Conservation (phyloP, 208 protist species). For the Leishmania amazonensis region DNA sequence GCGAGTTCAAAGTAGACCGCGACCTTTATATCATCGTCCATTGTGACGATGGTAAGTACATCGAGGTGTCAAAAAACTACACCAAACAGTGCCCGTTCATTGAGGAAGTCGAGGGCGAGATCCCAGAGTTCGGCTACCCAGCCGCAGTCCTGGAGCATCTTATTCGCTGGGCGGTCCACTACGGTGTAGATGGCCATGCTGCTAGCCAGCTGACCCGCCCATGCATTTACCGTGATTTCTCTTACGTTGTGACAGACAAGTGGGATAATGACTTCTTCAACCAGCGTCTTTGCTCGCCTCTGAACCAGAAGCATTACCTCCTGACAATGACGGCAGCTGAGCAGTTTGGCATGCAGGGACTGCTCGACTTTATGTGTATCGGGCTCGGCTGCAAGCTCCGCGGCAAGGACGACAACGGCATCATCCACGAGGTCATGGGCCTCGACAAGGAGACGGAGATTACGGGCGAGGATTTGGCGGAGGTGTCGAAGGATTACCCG, state of each 20-base stretch:
- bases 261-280: constrained; percentile 78
- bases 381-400: constrained; percentile 79
- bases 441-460: constrained; percentile 42
- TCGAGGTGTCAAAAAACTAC: constrained; percentile 45
- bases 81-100: constrained; percentile 55
- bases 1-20: constrained; percentile 39
- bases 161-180: constrained; percentile 58
- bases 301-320: constrained; percentile 57
- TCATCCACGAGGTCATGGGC: constrained; percentile 68
- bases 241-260: constrained; percentile 54
- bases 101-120: constrained; percentile 23
- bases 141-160: constrained; percentile 63
- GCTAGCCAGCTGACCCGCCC: constrained; percentile 54
- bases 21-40: constrained; percentile 40
- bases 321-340: constrained; percentile 77
- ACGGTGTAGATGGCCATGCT: constrained; percentile 54
- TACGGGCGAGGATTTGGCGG: constrained; percentile 44
- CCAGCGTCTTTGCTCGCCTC: constrained; percentile 38
- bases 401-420: constrained; percentile 48
- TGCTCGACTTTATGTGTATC: constrained; percentile 75
- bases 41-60: constrained; percentile 64
- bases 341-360: constrained; percentile 64
- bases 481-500: constrained; percentile 47
- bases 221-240: constrained; percentile 76
- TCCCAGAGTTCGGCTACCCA: constrained; percentile 61